A percentile compares a stretch with the other conserved stretches of the same genome.
Evolutionary conservation across 2,329 filamentous ascomycete genomes (phyloP).

Genomic region (Biscogniauxia mediterranea): DNA sequence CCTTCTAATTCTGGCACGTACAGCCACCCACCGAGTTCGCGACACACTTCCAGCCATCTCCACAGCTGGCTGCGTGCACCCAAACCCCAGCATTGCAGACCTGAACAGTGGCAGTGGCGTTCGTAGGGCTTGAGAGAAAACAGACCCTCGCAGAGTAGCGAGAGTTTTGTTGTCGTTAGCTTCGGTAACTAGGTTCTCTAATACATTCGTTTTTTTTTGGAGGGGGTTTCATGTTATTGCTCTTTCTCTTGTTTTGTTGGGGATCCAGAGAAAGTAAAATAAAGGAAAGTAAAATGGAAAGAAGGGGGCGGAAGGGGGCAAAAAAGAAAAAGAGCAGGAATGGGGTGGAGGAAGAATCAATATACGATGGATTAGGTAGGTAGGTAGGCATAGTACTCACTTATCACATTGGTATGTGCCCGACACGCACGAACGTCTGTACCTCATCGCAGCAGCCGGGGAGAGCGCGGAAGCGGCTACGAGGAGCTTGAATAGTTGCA

Average conservation of each 20-base stretch:
- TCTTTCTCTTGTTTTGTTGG: no score
- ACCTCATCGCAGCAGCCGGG: background rate
- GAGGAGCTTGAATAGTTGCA: slow-evolving; percentile 28
- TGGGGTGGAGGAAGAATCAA: background rate
- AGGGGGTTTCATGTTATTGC: no score
- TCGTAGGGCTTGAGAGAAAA: slow-evolving; percentile 3
- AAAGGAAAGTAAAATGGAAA: no score
- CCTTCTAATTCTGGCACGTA: slow-evolving; percentile 6
- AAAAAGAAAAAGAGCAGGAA: no score
- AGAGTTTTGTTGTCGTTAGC: background rate
- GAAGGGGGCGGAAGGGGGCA: no score
- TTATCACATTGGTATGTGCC: slow-evolving; percentile 6
- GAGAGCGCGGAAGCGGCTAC: slow-evolving; percentile 10
- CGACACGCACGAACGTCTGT: background rate
- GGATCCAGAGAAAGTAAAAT: no score
- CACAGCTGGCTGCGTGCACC: slow-evolving; percentile 14
- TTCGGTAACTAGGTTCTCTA: no score
- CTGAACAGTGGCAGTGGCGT: slow-evolving; percentile 15
- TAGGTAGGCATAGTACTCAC: slow-evolving; percentile 1
- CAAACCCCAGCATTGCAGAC: slow-evolving; percentile 16
- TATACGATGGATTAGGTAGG: background rate
- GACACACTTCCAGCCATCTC: slow-evolving; percentile 10
- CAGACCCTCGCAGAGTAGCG: no score
- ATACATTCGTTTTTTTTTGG: no score
- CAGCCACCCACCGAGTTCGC: slow-evolving; percentile 9